Evolutionary conservation across 148 eudicot genomes (phyloP), one percentile per base, ranked within the genome.

Genomic region (Pouteria glomerata): DNA sequence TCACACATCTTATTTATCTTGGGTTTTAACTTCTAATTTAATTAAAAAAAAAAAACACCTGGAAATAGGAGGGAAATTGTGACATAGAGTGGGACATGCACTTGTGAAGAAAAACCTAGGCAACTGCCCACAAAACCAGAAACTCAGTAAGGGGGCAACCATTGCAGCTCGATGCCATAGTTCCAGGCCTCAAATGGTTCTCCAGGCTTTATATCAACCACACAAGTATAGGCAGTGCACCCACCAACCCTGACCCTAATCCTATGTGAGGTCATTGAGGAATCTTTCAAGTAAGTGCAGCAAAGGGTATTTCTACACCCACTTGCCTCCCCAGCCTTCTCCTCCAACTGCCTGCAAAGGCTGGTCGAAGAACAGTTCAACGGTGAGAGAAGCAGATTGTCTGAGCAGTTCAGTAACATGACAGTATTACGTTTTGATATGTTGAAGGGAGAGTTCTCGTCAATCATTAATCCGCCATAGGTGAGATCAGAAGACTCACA

Each of bases 151-250:
- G 80, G 76, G 26, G 82, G 78, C 60, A 74, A 10, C 82, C 82
- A 79, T 51, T 79, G 82, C 47, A 79, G 78, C 66, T 79, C 78
- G 26, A 79, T 52, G 42, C 82, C 82, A 69, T 62, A 74, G 60
- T 70, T 45, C 78, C 75, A 79, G 23, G 35, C 44, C 26, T 64
- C 75, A 37, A 58, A 41, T 0, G 61, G 16, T 1, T 74, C 61
- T 42, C 41, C 70, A 4, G 75, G 34, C 47, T 69, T 70, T 1
- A 79, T 10, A 47, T 79, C 56, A 15, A 79, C 78, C 23, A 79
- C 70, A 12, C 71, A 69, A 14, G 82, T 79, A 50, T 79, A 79
- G 41, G 78, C 82, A 63, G 56, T 62, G 67, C 82, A 79, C 1
- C 78, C 82, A 47, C 82, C 82, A 57, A 64, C 53, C 71, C 82